phyloP scores from a whole-genome alignment of 2,329 filamentous ascomycete species.

The Alternaria dauci region DNA sequence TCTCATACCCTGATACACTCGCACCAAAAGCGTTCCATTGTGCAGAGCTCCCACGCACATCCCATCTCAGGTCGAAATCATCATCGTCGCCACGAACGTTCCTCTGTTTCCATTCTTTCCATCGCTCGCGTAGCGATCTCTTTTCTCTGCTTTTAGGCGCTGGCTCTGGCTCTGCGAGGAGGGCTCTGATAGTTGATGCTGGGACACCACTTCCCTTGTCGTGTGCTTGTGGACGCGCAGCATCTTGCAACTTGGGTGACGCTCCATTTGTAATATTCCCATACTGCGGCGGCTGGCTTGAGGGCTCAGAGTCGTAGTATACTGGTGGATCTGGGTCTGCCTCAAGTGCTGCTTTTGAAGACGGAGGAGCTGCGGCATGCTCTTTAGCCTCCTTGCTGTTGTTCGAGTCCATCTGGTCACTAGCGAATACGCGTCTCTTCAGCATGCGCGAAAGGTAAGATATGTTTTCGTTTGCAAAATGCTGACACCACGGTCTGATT shows the following conservation, averaged over 20 bases:
- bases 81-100: background rate
- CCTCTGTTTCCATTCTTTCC: background rate
- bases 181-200: background rate
- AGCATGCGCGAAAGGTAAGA: background rate
- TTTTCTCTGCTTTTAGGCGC: background rate
- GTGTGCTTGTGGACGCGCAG: background rate
- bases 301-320: conserved; percentile 16
- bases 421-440: too few relatives aligned
- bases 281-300: conserved; percentile 12
- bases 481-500: background rate
- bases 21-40: conserved; percentile 1
- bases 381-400: background rate
- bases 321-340: conserved; percentile 2
- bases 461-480: background rate
- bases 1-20: background rate
- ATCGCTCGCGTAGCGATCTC: conserved; percentile 1
- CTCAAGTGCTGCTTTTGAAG: background rate
- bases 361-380: background rate
- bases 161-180: background rate
- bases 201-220: conserved; percentile 3
- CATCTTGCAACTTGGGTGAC: background rate
- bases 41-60: background rate
- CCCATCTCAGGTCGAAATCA: background rate
- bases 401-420: background rate
- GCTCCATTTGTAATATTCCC: background rate